Evolutionary conservation across 1,284 basidiomycete species (phyloP).

Genomic region (Spongispora temasekensis): DNA sequence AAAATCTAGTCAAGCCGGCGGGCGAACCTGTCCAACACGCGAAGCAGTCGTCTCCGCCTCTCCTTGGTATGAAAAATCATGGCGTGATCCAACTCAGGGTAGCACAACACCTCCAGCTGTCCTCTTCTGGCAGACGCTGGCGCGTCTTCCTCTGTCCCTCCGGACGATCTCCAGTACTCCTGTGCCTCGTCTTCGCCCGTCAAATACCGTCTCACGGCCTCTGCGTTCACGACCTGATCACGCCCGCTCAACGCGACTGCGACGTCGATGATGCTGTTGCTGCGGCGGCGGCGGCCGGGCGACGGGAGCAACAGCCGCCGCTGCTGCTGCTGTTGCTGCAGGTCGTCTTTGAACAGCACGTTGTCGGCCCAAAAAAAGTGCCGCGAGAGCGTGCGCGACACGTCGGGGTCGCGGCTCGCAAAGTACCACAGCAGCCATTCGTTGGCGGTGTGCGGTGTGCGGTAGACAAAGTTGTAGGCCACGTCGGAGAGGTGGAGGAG

Average conservation of each 20-base stretch:
- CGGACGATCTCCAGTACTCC: slow-evolving; percentile 40
- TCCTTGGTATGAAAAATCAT: slow-evolving; percentile 50
- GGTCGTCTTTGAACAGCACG: slow-evolving; percentile 60
- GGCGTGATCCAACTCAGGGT: slow-evolving; percentile 54
- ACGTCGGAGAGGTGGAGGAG: slow-evolving; percentile 60
- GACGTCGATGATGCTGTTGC: slow-evolving; percentile 29
- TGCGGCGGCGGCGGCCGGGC: no score
- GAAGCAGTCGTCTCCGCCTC: slow-evolving; percentile 40
- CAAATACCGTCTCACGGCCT: slow-evolving; percentile 52
- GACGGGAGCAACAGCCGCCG: no score
- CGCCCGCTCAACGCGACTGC: slow-evolving; percentile 51
- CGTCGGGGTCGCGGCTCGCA: slow-evolving; percentile 60
- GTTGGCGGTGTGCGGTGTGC: slow-evolving; percentile 50
- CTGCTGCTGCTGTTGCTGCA: no score
- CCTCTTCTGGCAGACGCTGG: no score
- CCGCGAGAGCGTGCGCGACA: slow-evolving; percentile 55
- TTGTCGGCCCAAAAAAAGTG: slow-evolving; percentile 69
- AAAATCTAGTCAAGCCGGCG: not conserved
- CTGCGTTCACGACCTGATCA: slow-evolving; percentile 61
- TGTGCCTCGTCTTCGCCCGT: slow-evolving; percentile 41
- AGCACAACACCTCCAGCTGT: slow-evolving; percentile 53
- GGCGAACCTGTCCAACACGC: slow-evolving; percentile 43
- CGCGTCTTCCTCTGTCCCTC: not conserved
- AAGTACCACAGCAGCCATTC: slow-evolving; percentile 74
- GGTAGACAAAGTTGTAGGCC: slow-evolving; percentile 67